A percentile compares a stretch with the other conserved stretches of the same genome.
Conservation (phyloP, 306 rosid species). For the Pyrus pyrifolia region DNA sequence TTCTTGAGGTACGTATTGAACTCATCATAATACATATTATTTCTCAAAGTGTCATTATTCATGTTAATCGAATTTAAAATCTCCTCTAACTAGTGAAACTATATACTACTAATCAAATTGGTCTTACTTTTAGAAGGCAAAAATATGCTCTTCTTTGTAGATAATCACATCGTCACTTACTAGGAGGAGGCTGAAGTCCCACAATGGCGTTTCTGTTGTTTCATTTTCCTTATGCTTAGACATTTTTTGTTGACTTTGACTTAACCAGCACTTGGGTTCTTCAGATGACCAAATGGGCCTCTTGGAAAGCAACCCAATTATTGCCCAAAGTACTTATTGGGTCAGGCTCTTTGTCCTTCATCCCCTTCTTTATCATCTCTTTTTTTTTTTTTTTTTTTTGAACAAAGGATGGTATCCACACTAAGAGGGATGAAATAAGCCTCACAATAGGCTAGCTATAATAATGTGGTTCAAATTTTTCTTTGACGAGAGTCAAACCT, state of each 20-base stretch:
- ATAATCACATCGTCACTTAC: not conserved
- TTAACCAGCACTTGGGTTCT: not conserved
- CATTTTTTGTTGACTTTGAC: not conserved
- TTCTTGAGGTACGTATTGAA: too few relatives aligned
- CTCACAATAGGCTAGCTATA: too few relatives aligned
- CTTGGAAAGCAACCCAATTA: not conserved
- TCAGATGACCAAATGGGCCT: not conserved
- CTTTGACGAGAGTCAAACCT: too few relatives aligned
- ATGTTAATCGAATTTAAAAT: too few relatives aligned
- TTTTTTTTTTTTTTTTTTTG: too few relatives aligned
- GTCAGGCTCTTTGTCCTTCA: not conserved
- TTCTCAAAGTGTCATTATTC: rapidly evolving
- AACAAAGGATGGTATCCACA: too few relatives aligned
- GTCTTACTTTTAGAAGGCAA: not conserved
- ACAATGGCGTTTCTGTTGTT: not conserved
- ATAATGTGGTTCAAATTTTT: too few relatives aligned
- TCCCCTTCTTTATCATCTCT: not conserved
- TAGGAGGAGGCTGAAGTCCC: not conserved
- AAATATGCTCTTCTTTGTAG: not conserved
- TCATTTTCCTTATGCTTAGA: not conserved
- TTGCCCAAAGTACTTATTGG: not conserved
- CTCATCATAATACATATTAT: too few relatives aligned
- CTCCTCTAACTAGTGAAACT: too few relatives aligned
- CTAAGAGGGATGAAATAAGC: rapidly evolving
- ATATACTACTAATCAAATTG: too few relatives aligned